phyloP scores from a whole-genome alignment of 768 basidiomycete genomes.

The Hypsizygus marmoreus region DNA sequence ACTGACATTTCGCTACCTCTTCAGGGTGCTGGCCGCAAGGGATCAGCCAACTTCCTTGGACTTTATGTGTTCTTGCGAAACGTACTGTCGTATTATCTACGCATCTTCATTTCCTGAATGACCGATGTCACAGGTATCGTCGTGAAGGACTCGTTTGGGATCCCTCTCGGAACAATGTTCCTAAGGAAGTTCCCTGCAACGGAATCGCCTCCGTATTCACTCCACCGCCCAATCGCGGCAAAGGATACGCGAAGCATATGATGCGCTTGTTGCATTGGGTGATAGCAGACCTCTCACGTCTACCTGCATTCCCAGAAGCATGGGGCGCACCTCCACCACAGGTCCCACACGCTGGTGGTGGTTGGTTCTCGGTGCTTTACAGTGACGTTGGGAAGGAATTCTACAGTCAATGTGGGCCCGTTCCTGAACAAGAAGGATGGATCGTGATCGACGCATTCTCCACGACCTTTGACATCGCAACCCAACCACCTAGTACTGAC shows the following conservation, averaged over 20 bases:
- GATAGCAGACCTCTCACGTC: conserved; percentile 33
- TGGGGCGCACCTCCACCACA: conserved; percentile 47
- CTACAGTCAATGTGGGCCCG: conserved; percentile 44
- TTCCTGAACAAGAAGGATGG: conserved; percentile 43
- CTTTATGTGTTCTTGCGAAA: conserved; percentile 64
- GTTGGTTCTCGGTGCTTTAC: conserved; percentile 50
- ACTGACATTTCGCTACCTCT: not conserved
- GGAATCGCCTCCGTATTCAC: conserved; percentile 62
- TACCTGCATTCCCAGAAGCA: conserved; percentile 32
- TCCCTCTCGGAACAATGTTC: conserved; percentile 7
- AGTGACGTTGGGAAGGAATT: conserved; percentile 53
- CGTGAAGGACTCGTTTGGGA: conserved; percentile 31
- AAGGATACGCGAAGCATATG: conserved; percentile 64
- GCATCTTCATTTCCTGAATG: not conserved
- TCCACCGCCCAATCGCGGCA: conserved; percentile 45
- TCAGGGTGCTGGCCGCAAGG: conserved; percentile 61
- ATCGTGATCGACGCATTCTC: conserved; percentile 33
- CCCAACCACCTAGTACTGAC: not conserved
- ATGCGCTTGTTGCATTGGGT: conserved; percentile 66
- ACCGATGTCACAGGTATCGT: conserved; percentile 26
- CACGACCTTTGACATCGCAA: conserved; percentile 40
- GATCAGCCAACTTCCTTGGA: conserved; percentile 49
- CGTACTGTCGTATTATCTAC: conserved; percentile 39
- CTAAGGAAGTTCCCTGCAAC: conserved; percentile 44
- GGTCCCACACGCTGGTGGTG: conserved; percentile 37